A percentile compares a stretch with the other conserved stretches of the same genome.
These are phyloP conservation scores for Solanum chacoense DNA, from an alignment of 305 asterid species.

Conservation along the genomic window DNA sequence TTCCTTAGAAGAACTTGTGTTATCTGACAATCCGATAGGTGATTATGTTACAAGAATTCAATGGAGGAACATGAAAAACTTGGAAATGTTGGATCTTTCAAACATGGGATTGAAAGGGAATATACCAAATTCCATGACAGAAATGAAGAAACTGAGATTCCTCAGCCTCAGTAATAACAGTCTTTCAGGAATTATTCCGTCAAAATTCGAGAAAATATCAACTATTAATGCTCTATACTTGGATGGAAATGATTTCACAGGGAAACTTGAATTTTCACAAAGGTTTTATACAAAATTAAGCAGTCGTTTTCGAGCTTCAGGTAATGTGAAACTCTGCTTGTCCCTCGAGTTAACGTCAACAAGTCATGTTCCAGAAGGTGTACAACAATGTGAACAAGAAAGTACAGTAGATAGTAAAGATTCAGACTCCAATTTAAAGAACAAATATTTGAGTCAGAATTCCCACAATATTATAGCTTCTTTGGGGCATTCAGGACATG, in stretches of 20 bases:
- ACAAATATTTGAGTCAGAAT: not conserved
- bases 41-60: constrained; percentile 12
- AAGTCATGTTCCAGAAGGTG: constrained; percentile 12
- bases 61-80: constrained; percentile 13
- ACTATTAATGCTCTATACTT: constrained; percentile 15
- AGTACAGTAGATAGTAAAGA: not conserved
- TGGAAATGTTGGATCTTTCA: constrained; percentile 23
- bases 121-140: constrained; percentile 16
- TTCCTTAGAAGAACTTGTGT: constrained; percentile 6
- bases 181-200: constrained; percentile 13
- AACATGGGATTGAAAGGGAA: constrained; percentile 12
- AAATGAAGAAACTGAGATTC: constrained; percentile 22
- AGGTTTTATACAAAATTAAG: constrained; percentile 19
- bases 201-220: constrained; percentile 7
- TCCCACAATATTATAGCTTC: not conserved
- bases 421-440: not conserved
- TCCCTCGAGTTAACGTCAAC: not conserved
- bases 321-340: constrained; percentile 15
- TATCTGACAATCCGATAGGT: constrained; percentile 11
- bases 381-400: constrained; percentile 12
- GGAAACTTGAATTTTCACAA: constrained; percentile 18
- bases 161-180: constrained; percentile 18
- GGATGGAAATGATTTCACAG: constrained; percentile 21
- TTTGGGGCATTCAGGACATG: not conserved
- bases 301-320: constrained; percentile 21